A percentile compares a stretch with the other conserved stretches of the same genome.
Conservation (phyloP, 78 protist genomes). For the Dictyostelium intermedium region DNA sequence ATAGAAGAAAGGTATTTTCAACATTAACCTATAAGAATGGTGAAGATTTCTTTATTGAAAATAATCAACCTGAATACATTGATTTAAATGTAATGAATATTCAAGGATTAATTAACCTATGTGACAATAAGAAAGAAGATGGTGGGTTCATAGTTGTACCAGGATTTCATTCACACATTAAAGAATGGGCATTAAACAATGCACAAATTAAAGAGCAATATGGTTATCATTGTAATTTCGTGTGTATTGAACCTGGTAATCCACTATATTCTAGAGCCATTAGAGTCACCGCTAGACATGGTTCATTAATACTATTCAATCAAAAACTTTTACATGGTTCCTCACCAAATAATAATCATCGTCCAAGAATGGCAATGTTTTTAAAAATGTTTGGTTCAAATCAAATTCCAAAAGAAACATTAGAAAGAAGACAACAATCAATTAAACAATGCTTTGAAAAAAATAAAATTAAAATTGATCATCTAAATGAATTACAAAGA, state of each 20-base stretch:
- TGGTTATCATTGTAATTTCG: background rate
- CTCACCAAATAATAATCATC: slow-evolving; percentile 6
- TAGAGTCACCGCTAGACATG: slow-evolving; percentile 62
- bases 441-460: slow-evolving; percentile 15
- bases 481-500: background rate
- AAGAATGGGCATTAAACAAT: slow-evolving; percentile 58
- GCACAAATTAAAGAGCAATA: background rate
- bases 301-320: slow-evolving; percentile 28
- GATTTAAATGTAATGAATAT: slow-evolving; percentile 35
- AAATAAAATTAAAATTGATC: background rate
- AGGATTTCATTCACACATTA: slow-evolving; percentile 58
- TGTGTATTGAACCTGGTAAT: background rate
- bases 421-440: background rate
- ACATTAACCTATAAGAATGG: slow-evolving; percentile 14
- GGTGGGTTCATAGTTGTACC: slow-evolving; percentile 80
- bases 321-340: slow-evolving; percentile 43
- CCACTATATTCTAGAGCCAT: slow-evolving; percentile 30
- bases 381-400: slow-evolving; percentile 38
- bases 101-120: slow-evolving; percentile 56
- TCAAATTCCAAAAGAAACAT: slow-evolving; percentile 14
- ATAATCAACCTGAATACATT: slow-evolving; percentile 40
- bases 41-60: slow-evolving; percentile 34
- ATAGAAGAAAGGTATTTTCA: background rate
- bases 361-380: slow-evolving; percentile 40
- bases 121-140: slow-evolving; percentile 58